Evolutionary conservation across 2,329 filamentous ascomycete species (phyloP).

Genomic region (Phyllosticta paracitricarpa): DNA sequence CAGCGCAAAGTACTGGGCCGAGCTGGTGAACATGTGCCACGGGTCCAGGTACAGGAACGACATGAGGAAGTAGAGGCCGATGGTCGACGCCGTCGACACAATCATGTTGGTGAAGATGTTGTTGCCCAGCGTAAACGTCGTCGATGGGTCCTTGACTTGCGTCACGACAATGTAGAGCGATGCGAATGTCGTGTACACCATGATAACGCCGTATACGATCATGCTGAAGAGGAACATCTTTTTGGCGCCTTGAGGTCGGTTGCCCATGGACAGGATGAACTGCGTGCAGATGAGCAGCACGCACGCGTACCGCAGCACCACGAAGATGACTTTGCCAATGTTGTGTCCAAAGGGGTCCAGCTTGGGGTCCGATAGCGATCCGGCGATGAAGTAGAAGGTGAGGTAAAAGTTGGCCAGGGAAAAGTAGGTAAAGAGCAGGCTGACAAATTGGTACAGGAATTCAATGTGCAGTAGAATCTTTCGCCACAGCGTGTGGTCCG

Average conservation of each 20-base stretch:
- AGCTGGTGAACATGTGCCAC: constrained; percentile 97
- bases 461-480: constrained; percentile 91
- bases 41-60: constrained; percentile 94
- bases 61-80: constrained; percentile 94
- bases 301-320: constrained; percentile 73
- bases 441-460: constrained; percentile 88
- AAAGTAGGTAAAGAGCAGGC: constrained; percentile 93
- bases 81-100: constrained; percentile 75
- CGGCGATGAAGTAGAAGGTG: constrained; percentile 95
- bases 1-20: constrained; percentile 83
- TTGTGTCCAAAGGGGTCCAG: constrained; percentile 88
- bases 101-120: constrained; percentile 94
- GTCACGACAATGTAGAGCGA: constrained; percentile 78
- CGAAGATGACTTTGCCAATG: constrained; percentile 77
- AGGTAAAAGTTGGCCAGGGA: constrained; percentile 98
- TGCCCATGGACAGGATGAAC: constrained; percentile 93
- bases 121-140: constrained; percentile 56
- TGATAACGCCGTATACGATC: constrained; percentile 85
- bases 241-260: constrained; percentile 88
- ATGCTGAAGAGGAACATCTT: constrained; percentile 82
- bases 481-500: constrained; percentile 79
- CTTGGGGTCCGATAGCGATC: constrained; percentile 66
- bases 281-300: constrained; percentile 85
- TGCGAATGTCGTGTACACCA: constrained; percentile 89
- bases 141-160: constrained; percentile 53